Evolutionary conservation across 345 rosid genomes (phyloP), one percentile per base, ranked within the genome.

Genomic region (Excoecaria agallocha): DNA sequence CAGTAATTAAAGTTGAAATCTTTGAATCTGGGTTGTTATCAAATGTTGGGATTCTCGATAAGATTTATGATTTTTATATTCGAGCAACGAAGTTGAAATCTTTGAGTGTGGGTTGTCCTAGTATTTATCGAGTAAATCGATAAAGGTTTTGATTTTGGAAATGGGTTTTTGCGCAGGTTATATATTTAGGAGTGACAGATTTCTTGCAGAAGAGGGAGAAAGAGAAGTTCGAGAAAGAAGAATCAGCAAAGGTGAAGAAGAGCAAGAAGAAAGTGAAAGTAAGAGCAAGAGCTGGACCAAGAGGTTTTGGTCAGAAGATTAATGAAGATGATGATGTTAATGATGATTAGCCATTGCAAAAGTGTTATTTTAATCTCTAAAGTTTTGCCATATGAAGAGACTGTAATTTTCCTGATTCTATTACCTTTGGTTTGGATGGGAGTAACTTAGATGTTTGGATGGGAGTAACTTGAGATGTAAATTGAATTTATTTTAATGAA

Each of bases 161-260:
- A 8, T 77, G 54, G 72, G 64, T 19, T 62, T 49, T 3, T 52
- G 54, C 56, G 71, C 87, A 94, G 98, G 93, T 85, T n/a, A 82
- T 85, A 63, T 94, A 90, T 80, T 83, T 90, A 17, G 94, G 75
- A 51, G 94, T 89, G 58, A 87, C 91, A 46, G 96, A 94, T 62
- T 90, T 84, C 80, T 61, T 92, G 55, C 85, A 81, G 86, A 94
- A 89, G 80, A 88, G 88, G 85, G 92, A 89, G 74, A 84, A 77
- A 39, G 95, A 89, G 48, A 91, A 86, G 86, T 87, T 86, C 80
- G 89, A 86, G 82, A 93, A 89, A 70, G 90, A 90, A 68, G 88
- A 88, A 65, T 89, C 85, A 41, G 81, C 85, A 17, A 86, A 83
- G 84, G 84, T 74, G 79, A 92, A 90, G 91, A 85, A 80, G 65